Evolutionary conservation across 352 stramenopile genomes (phyloP), one percentile per base, ranked within the genome.

Genomic region (Phytophthora quininea): DNA sequence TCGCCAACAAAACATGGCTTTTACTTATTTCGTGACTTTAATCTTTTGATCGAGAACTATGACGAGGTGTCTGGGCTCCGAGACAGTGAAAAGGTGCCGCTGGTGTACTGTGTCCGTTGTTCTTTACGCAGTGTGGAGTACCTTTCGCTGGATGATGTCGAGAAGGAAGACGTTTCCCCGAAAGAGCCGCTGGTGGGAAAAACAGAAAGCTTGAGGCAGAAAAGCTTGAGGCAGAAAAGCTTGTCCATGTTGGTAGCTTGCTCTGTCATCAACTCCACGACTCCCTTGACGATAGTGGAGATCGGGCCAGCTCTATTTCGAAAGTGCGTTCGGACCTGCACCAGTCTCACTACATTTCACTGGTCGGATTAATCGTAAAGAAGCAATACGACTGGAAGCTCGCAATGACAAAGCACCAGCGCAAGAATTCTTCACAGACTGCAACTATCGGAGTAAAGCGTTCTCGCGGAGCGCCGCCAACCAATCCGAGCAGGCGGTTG

Each of bases 1-100:
- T 45, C 47, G 31, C 58, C 58, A 6, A 47, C 15, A 45, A 56
- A 42, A 4, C 49, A 32, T 54, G 63, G 62, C 10, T 10, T 84
- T 19, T 76, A 78, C 61, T 59, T 75, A 40, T 62, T 86, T 47
- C 58, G 49, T 5, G 62, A 52, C 30, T 80, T 84, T 69, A 50
- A 78, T 12, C 61, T 86, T 11, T 19, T 64, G 35, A 38, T 80
- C 6, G 74, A 86, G 56, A 29, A 67, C 10, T 73, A 69, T 38
- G 67, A 69, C 55, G 33, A n/a, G 49, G 14, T 33, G 4, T 1
- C 30, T 19, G 57, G 45, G 12, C 24, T 52, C n/a, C n/a, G 58
- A 12, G n/a, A 45, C 7, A 49, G 54, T 24, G 67, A 69, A 31
- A 62, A 38, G 27, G 1, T 69, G 4, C 64, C 74, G 7, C 37